Percentiles rank a stretch among this genome's conserved stretches.
phyloP scores from a whole-genome alignment of 176 grass and related monocot genomes.

The Eleusine coracana region DNA sequence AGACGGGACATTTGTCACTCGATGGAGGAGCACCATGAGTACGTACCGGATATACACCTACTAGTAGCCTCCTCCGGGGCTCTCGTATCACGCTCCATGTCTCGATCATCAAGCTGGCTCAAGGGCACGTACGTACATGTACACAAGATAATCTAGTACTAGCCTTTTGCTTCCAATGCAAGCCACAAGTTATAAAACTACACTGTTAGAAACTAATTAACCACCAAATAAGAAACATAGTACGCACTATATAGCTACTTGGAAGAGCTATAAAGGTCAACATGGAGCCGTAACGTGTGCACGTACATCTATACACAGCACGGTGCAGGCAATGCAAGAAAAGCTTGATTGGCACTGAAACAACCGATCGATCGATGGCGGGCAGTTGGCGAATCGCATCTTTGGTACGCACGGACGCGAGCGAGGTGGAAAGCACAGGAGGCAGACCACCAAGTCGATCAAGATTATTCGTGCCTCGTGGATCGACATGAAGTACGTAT shows the following conservation, averaged over 20 bases:
- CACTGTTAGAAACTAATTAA: not conserved
- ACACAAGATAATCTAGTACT: not conserved
- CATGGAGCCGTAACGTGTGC: not conserved
- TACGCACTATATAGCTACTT: not conserved
- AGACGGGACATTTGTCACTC: conserved; percentile 29
- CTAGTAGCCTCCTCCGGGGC: not conserved
- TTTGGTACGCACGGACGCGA: conserved; percentile 19
- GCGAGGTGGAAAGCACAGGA: not conserved
- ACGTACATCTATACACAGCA: not conserved
- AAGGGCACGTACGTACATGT: not conserved
- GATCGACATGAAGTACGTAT: too few species aligned
- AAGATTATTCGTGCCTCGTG: too few species aligned
- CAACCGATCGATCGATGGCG: not conserved
- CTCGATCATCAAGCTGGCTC: not conserved
- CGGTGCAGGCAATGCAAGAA: not conserved
- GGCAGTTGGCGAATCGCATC: conserved; percentile 43
- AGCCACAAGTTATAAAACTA: not conserved
- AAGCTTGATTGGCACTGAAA: conserved; percentile 26
- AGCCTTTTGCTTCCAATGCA: conserved; percentile 33
- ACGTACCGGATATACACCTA: conserved; percentile 26
- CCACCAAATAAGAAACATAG: not conserved
- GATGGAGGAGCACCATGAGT: conserved; percentile 27
- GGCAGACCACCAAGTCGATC: not conserved
- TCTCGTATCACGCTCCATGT: not conserved
- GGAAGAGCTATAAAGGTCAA: not conserved